phyloP scores from a whole-genome alignment of 495 filamentous ascomycete species.

The Penicillium turbatum region DNA sequence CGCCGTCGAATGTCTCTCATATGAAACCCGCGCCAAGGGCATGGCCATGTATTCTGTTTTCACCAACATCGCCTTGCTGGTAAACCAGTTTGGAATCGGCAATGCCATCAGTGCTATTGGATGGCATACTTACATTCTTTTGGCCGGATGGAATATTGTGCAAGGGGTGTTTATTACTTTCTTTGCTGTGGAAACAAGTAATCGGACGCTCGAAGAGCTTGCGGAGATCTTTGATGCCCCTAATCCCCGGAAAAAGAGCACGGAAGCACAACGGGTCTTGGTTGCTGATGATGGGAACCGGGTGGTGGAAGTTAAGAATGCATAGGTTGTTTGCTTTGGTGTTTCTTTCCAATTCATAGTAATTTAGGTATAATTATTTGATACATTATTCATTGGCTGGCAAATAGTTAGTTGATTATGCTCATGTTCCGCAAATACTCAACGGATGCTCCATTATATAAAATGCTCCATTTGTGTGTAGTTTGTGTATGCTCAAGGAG shows the following conservation, averaged over 20 bases:
- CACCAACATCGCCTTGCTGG: constrained; percentile 41
- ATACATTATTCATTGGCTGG: too few relatives aligned
- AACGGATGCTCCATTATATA: too few relatives aligned
- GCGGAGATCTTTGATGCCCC: constrained; percentile 57
- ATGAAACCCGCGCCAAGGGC: constrained; percentile 59
- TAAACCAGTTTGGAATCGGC: constrained; percentile 54
- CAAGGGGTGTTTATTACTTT: constrained; percentile 55
- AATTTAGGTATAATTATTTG: too few relatives aligned
- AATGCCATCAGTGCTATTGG: constrained; percentile 58
- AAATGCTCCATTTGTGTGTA: too few relatives aligned
- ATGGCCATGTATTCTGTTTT: constrained; percentile 52
- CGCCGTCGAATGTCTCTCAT: constrained; percentile 58
- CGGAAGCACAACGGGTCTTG: background rate
- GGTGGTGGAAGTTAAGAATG: constrained; percentile 3
- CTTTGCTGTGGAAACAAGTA: constrained; percentile 61
- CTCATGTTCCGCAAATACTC: too few relatives aligned
- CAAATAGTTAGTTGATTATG: too few relatives aligned
- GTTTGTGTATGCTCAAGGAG: too few relatives aligned
- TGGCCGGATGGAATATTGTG: constrained; percentile 53
- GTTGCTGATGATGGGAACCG: background rate
- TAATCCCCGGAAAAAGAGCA: constrained; percentile 50
- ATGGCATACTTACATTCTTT: constrained; percentile 65
- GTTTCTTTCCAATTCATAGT: too few relatives aligned
- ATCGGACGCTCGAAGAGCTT: constrained; percentile 63
- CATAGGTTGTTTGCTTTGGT: background rate